Percentiles rank a stretch among this genome's conserved stretches.
Evolutionary conservation across 495 filamentous ascomycete genomes (phyloP).

Genomic region (Xylaria longipes): DNA sequence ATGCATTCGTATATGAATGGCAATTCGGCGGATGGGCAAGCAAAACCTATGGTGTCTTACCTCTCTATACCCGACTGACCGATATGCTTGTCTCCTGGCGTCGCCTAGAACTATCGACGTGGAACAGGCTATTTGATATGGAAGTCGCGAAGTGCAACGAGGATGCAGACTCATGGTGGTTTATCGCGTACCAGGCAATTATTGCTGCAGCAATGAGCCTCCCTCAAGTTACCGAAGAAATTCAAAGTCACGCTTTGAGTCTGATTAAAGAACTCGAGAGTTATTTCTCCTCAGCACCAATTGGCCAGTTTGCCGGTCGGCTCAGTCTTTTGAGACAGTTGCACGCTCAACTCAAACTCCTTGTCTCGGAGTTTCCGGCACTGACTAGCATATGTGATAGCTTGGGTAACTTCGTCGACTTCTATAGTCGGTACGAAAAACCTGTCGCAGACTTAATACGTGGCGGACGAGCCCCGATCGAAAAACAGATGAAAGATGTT

Average conservation of each 20-base stretch:
- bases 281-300: conserved; percentile 74
- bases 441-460: conserved; percentile 65
- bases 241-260: conserved; percentile 67
- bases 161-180: conserved; percentile 92
- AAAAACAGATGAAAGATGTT: conserved; percentile 88
- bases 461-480: conserved; percentile 68
- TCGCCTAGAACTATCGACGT: conserved; percentile 86
- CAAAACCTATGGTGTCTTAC: conserved; percentile 70
- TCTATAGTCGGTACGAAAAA: conserved; percentile 71
- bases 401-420: conserved; percentile 76
- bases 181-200: conserved; percentile 88
- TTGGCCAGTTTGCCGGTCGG: conserved; percentile 80
- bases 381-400: conserved; percentile 63
- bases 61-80: conserved; percentile 77
- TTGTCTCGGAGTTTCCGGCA: conserved; percentile 59
- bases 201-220: conserved; percentile 74
- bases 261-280: conserved; percentile 72
- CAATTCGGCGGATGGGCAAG: conserved; percentile 81
- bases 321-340: conserved; percentile 77
- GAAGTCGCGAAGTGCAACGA: conserved; percentile 76
- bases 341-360: conserved; percentile 64
- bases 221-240: conserved; percentile 59
- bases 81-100: conserved; percentile 83
- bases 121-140: conserved; percentile 86
- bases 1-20: conserved; percentile 87